These are phyloP conservation scores for Flaveria bidentis DNA, from an alignment of 129 eudicot genomes.

Conservation along the genomic window DNA sequence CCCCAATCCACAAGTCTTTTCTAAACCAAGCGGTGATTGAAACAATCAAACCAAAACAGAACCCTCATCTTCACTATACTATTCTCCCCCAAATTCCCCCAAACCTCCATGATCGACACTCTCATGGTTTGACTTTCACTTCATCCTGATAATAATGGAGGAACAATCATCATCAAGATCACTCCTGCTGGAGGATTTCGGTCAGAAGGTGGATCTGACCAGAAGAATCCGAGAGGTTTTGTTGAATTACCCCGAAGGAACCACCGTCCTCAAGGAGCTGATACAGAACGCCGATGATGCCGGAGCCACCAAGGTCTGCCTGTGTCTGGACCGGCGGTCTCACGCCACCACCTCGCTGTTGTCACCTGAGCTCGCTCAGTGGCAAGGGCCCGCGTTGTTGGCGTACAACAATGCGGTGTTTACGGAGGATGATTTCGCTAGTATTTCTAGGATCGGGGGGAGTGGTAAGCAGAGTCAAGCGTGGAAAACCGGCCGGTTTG, in stretches of 20 bases:
- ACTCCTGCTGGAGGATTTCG: slow-evolving; percentile 86
- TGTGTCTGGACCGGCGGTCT: slow-evolving; percentile 77
- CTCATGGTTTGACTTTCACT: slow-evolving; percentile 23
- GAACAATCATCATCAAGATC: slow-evolving; percentile 36
- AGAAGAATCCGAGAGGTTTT: slow-evolving; percentile 90
- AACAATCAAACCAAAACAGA: background rate
- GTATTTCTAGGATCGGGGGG: slow-evolving; percentile 95
- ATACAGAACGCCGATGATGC: slow-evolving; percentile 99
- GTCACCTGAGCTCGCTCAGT: slow-evolving; percentile 64
- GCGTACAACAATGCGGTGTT: slow-evolving; percentile 90
- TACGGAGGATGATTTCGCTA: slow-evolving; percentile 84
- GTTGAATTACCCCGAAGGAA: slow-evolving; percentile 91
- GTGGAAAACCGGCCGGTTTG: slow-evolving; percentile 98
- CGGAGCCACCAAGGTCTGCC: slow-evolving; percentile 86
- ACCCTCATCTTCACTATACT: slow-evolving; percentile 17
- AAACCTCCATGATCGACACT: background rate
- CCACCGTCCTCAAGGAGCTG: slow-evolving; percentile 89
- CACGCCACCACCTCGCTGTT: slow-evolving; percentile 60
- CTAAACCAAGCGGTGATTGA: slow-evolving; percentile 20
- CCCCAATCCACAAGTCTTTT: slow-evolving; percentile 26
- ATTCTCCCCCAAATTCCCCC: background rate
- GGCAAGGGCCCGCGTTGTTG: slow-evolving; percentile 96
- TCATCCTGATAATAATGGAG: slow-evolving; percentile 16
- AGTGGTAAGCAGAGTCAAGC: slow-evolving; percentile 77
- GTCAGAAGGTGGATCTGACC: slow-evolving; percentile 96